Evolutionary conservation across 1,284 basidiomycete genomes (phyloP), one percentile per base, ranked within the genome.

Genomic region (Leccinum insolens): DNA sequence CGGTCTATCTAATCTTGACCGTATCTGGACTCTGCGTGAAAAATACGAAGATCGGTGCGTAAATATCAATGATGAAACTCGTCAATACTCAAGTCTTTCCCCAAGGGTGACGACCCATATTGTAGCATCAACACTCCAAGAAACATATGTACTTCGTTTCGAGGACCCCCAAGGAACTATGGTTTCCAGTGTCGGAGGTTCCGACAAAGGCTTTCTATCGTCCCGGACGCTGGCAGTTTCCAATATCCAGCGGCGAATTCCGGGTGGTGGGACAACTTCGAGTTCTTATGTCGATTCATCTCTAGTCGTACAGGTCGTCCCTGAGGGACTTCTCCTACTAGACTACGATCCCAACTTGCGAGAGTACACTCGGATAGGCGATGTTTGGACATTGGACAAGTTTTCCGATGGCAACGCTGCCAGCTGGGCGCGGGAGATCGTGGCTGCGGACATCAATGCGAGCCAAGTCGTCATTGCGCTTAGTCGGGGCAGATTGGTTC

Each of bases 241-340:
- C 2, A 89, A 93, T 71, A 79, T 93, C 44, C 76, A 81, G 69
- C 72, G 80, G 73, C 77, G 81, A 75, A 64, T 75, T 71, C 70
- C 73, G 68, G 17, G 64, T 12, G 66, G 75, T 66, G 70, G 78
- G 2, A 76, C 76, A 28, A 70, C 70, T 3, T 71, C 69, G 22
- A 80, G 80, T 0, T 74, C 72, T 4, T 92, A 92, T 67, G 72
- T 74, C 4, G 82, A 88, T 67, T 89, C 88, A 0, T 78, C 83
- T 31, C 77, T 85, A 8, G 82, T 92, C 1, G 84, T 93, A 0
- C 95, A 96, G 76, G 90, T 95, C 11, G 92, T 91, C 0, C 78
- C 86, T 1, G 80, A 78, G 6, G 86, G 84, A 2, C 84, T 90
- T 5, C 75, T 78, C 65, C 73, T 94, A 64, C 77, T 90, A 4